A percentile compares a stretch with the other conserved stretches of the same genome.
These are phyloP conservation scores for Tagetes patula DNA, from an alignment of 129 eudicot genomes.

Conservation along the genomic window DNA sequence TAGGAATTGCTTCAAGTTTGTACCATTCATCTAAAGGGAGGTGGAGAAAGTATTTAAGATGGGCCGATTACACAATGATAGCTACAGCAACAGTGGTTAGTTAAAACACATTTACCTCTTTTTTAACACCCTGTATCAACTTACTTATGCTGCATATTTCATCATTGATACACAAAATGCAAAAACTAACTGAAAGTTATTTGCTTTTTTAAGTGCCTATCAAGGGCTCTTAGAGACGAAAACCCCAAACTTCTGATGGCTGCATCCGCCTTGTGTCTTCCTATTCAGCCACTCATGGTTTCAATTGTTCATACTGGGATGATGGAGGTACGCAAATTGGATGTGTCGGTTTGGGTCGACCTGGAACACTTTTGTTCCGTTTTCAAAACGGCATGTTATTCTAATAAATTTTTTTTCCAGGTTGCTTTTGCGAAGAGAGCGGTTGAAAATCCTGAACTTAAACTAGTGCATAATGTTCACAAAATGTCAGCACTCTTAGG, in stretches of 20 bases:
- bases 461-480: constrained; percentile 76
- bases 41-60: constrained; percentile 76
- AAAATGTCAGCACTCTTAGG: constrained; percentile 81
- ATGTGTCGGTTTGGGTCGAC: background rate
- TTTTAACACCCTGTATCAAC: background rate
- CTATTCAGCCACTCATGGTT: constrained; percentile 94
- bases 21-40: constrained; percentile 93
- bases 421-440: constrained; percentile 86
- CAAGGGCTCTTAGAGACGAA: constrained; percentile 81
- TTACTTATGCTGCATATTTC: background rate
- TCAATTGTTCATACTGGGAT: constrained; percentile 92
- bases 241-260: constrained; percentile 91
- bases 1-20: constrained; percentile 86
- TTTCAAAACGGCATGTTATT: background rate
- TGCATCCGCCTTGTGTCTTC: constrained; percentile 79
- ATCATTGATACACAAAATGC: background rate
- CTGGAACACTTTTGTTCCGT: background rate
- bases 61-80: constrained; percentile 97
- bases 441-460: constrained; percentile 64
- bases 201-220: constrained; percentile 59
- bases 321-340: constrained; percentile 69
- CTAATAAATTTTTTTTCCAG: constrained; percentile 24
- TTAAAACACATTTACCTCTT: constrained; percentile 4
- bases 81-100: constrained; percentile 96
- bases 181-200: background rate